Evolutionary conservation across 331 rosid species (phyloP).

Genomic region (Rosa hybrid): DNA sequence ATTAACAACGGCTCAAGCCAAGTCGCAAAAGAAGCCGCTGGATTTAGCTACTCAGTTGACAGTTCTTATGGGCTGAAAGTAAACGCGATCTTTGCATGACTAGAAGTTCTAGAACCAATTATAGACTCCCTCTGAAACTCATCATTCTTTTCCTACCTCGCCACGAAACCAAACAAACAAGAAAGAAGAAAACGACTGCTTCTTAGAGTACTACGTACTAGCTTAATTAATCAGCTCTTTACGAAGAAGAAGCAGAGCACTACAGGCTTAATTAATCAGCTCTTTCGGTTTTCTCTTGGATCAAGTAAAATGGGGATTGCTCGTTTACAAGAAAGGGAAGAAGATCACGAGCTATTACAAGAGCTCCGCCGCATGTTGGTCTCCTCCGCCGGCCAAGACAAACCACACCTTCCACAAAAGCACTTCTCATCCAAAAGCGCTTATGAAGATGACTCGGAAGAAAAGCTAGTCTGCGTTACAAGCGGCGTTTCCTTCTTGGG

Average conservation of each 20-base stretch:
- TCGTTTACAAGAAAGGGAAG: conserved; percentile 30
- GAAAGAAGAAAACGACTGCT: background rate
- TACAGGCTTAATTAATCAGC: background rate
- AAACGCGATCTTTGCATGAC: background rate
- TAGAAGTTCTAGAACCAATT: background rate
- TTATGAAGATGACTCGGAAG: conserved; percentile 30
- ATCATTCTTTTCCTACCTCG: background rate
- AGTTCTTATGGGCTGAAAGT: background rate
- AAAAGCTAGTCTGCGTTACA: conserved; percentile 66
- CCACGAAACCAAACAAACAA: background rate
- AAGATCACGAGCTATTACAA: conserved; percentile 33
- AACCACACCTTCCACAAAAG: conserved; percentile 15
- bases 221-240: background rate
- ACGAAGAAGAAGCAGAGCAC: background rate
- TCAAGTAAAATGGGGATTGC: conserved; percentile 43
- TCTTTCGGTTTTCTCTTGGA: background rate
- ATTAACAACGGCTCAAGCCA: background rate
- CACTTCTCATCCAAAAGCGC: background rate
- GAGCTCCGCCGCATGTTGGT: conserved; percentile 43
- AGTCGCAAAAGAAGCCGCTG: background rate
- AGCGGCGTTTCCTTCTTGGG: conserved; percentile 84
- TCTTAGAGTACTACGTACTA: background rate
- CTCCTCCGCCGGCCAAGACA: conserved; percentile 51
- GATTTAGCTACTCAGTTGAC: no score
- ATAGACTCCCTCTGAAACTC: background rate